Percentiles rank a stretch among this genome's conserved stretches.
Conservation (phyloP, 2,329 filamentous ascomycete species). For the Grosmannia serpens region DNA sequence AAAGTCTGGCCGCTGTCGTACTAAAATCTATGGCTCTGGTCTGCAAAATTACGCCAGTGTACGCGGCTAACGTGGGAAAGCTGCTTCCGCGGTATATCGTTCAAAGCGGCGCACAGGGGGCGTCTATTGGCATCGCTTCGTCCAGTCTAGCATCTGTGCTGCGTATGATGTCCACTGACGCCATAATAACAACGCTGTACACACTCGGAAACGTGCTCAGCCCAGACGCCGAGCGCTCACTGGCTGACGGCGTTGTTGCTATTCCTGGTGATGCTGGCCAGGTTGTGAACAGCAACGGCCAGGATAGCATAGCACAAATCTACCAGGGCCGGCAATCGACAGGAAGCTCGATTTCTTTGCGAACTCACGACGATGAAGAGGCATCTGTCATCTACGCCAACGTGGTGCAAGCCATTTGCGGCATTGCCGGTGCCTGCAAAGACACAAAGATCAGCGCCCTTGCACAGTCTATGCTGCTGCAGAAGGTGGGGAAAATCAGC, state of each 20-base stretch:
- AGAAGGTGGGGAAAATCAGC: slow-evolving; percentile 83
- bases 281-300: not conserved
- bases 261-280: slow-evolving; percentile 30
- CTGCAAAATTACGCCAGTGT: slow-evolving; percentile 60
- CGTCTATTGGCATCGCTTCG: slow-evolving; percentile 67
- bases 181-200: slow-evolving; percentile 89
- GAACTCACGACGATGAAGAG: slow-evolving; percentile 66
- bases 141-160: slow-evolving; percentile 73
- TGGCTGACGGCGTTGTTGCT: slow-evolving; percentile 40
- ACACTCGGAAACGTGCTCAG: slow-evolving; percentile 93
- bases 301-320: slow-evolving; percentile 23
- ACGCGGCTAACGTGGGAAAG: slow-evolving; percentile 65
- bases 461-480: slow-evolving; percentile 90
- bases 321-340: slow-evolving; percentile 47
- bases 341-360: slow-evolving; percentile 71
- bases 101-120: slow-evolving; percentile 59
- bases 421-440: slow-evolving; percentile 68
- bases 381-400: slow-evolving; percentile 67
- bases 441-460: slow-evolving; percentile 90
- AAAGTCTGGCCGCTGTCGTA: slow-evolving; percentile 63
- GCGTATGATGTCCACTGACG: slow-evolving; percentile 75
- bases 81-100: slow-evolving; percentile 80
- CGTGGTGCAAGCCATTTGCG: slow-evolving; percentile 89
- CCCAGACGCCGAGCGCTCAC: slow-evolving; percentile 46
- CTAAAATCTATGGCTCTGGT: slow-evolving; percentile 74